Base-by-base conservation (phyloP, 495 filamentous ascomycete genomes). In the Aspergillus taichungensis region DNA sequence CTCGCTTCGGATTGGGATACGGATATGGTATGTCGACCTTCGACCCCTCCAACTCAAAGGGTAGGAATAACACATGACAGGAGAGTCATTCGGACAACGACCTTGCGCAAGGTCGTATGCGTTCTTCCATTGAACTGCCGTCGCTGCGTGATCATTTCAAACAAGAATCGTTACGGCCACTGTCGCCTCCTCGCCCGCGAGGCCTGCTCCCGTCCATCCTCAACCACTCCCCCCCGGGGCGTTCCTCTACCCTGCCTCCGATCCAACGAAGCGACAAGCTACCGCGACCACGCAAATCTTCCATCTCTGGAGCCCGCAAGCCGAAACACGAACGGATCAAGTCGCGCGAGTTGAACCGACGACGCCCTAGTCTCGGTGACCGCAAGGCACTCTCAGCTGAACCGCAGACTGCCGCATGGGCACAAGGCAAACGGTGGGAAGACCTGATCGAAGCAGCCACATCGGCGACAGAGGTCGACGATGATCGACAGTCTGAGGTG, bases 381-480 rank as follows among this genome's bases (percentile, higher is more conserved):
- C 75, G 87, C 40, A 94, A 94, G 62, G 85, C 86, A 14, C 77
- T 82, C 48, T 94, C 88, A 3, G 85, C 87, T 18, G 89, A 94
- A 61, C 87, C 89, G 11, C 74, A 80, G 29, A 69, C 67, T 0
- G 78, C 74, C n/a, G 77, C 77, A 7, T 79, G 76, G 50, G 77
- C 83, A 36, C 86, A 82, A 62, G 87, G 87, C 34, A 91, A 89
- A 69, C 75, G 89, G 56, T 95, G 89, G 89, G 87, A 94, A 63
- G 89, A 95, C 62, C 66, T 95, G 49, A 89, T 95, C 45, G 89
- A 95, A 63, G 89, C 89, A 8, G 87, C 87, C 14, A 84, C 88
- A 11, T 94, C 87, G 31, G 88, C 87, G 8, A 94, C 87, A 6
- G 88, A 94, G 72, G 75, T 60, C 35, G 89, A 92, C 64, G 88